Base-by-base conservation (phyloP, 768 basidiomycete species). In the Hypholoma fasciculare region DNA sequence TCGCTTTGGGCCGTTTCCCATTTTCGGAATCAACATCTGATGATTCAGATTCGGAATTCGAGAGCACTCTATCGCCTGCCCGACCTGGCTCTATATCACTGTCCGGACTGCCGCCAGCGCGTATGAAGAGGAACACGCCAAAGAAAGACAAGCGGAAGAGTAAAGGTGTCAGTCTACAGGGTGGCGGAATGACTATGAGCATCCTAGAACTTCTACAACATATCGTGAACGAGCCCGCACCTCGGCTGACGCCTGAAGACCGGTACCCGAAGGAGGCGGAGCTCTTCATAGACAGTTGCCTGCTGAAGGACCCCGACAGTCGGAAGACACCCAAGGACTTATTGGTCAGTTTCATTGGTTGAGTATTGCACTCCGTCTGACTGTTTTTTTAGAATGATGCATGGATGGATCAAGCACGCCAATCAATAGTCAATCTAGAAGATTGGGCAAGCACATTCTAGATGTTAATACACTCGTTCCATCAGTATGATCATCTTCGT, bases 151-250 rank as follows among this genome's bases (percentile, higher is more conserved):
- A 89, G 73, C 78, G 89, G 67, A 94, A 93, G 83, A 92, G 90
- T 69, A 90, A 86, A 65, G 96, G 96, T 49, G 96, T 98, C 56
- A 92, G 89, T 64, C 74, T 97, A 63, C 94, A 96, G 70, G 96
- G 96, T 38, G 92, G 94, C 1, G 92, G 90, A 30, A 95, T 94
- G 90, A 97, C 94, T 63, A 98, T 99, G 96, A 92, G 90, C 67
- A 98, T 99, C 72, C 75, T 99, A 63, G 97, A 99, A 76, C 73
- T 99, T 52, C 76, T 99, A 61, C 97, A 98, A 70, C 94, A 98
- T 70, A 98, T 99, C 65, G 97, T 99, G 52, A 98, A 98, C 69
- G 97, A 98, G 75, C 94, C 96, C 57, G 96, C 97, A 26, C 97
- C 97, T 42, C 80, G 84, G 68, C 73, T 99, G 63, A 88, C 87